Evolutionary conservation across 1,139 yeast species (phyloP).

Genomic region (Eremothecium sinecaudum): DNA sequence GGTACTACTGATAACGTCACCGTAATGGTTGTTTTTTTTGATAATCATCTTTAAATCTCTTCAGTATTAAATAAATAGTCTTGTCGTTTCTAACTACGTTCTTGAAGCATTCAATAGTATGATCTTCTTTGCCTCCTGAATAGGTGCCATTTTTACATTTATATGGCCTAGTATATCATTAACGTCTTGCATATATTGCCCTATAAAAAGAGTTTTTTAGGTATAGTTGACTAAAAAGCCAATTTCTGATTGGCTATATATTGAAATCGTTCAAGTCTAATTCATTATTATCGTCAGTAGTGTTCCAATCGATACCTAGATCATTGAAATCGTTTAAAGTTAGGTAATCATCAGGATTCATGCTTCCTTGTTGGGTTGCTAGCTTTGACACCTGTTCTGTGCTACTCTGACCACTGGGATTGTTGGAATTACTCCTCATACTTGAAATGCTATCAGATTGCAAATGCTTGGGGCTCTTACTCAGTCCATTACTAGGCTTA

Average conservation of each 20-base stretch:
- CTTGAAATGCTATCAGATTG: constrained; percentile 3
- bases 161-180: too few species aligned
- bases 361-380: constrained; percentile 3
- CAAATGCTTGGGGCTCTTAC: constrained; percentile 7
- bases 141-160: too few species aligned
- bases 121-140: too few species aligned
- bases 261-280: constrained; percentile 27
- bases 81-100: too few species aligned
- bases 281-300: constrained; percentile 25
- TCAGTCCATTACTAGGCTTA: constrained; percentile 6
- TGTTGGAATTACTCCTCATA: constrained; percentile 6
- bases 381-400: constrained; percentile 5
- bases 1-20: constrained; percentile 89
- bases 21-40: constrained; percentile 57
- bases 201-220: too few species aligned
- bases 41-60: constrained; percentile 7
- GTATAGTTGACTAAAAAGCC: too few species aligned
- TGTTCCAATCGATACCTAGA: constrained; percentile 31
- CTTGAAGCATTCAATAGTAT: too few species aligned
- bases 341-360: constrained; percentile 24
- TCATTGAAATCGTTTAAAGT: constrained; percentile 31
- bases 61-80: background rate
- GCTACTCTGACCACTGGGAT: constrained; percentile 2
- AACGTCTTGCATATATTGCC: too few species aligned
- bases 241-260: constrained; percentile 19